Evolutionary conservation across 805 yeast species (phyloP).

Genomic region (Starmerella potacharoeniae): DNA sequence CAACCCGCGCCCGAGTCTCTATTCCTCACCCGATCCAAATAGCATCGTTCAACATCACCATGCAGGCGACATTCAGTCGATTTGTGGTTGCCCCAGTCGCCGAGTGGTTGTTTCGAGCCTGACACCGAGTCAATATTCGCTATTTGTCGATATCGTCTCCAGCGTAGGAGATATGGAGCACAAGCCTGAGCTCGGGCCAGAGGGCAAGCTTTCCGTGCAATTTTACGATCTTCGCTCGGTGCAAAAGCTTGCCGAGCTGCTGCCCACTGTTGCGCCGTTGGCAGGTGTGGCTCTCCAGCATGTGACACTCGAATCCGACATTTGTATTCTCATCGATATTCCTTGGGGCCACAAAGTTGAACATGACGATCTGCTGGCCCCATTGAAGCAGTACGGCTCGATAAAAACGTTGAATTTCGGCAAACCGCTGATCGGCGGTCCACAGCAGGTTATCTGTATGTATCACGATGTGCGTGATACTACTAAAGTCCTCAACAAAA

Average conservation of each 20-base stretch:
- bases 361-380: background rate
- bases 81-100: slow-evolving; percentile 3
- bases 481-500: background rate
- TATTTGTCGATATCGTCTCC: background rate
- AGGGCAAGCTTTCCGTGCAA: background rate
- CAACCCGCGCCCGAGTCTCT: background rate
- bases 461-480: slow-evolving; percentile 4
- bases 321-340: slow-evolving; percentile 2
- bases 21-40: background rate
- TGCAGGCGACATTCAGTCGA: background rate
- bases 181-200: background rate
- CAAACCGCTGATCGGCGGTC: background rate
- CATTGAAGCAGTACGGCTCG: slow-evolving; percentile 1
- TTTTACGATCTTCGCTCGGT: background rate
- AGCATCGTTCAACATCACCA: background rate
- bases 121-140: background rate
- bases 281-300: background rate
- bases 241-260: background rate
- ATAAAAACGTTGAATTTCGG: background rate
- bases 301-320: background rate
- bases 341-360: slow-evolving; percentile 3
- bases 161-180: slow-evolving; percentile 3
- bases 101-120: background rate
- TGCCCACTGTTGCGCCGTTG: background rate
- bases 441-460: background rate